Base-by-base conservation (phyloP, 2,329 filamentous ascomycete species). In the Neonectria ditissima region DNA sequence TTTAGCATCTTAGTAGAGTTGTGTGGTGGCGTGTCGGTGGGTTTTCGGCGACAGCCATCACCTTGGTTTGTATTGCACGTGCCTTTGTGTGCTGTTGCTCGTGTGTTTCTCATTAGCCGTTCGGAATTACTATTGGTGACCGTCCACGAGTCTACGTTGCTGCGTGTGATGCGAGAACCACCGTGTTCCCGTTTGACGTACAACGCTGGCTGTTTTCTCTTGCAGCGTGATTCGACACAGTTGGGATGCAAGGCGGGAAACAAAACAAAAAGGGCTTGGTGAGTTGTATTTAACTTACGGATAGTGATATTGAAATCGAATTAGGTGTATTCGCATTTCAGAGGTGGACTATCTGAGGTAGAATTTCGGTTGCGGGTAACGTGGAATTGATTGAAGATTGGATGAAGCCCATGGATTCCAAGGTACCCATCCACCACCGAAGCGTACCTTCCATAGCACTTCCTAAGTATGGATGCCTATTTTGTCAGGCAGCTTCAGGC, bases 1-100 rank as follows among this genome's bases (percentile, higher is more conserved):
- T 32, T 32, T 50, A 50, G 47, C 47, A 34, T 13, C n/a, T 20
- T 2, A 22, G 28, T 50, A 50, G 28, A 50, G 47, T 50, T 50
- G n/a, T 34, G 16, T 6, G 16, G 18, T 30, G 45, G 16, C 5
- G 20, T 50, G 5, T n/a, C n/a, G 11, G 28, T n/a, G 26, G 26
- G 13, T n/a, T 20, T 50, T 32, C n/a, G n/a, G 47, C 26, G 26
- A 50, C 47, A 32, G 10, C 16, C 28, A 11, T 28, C 28, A 26
- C 22, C 26, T 8, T 22, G 16, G 44, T n/a, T n/a, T 16, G 44
- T n/a, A 47, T 28, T 28, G 24, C 44, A 26, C 22, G 22, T n/a
- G 44, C 28, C 9, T 26, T 9, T 47, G 37, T 18, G 37, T 47
- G 22, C 14, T 24, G 22, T 20, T 14, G 20, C 43, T 45, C 2